These are phyloP conservation scores for Plenodomus lindquistii DNA, from an alignment of 2,329 filamentous ascomycete species.

Conservation along the genomic window DNA sequence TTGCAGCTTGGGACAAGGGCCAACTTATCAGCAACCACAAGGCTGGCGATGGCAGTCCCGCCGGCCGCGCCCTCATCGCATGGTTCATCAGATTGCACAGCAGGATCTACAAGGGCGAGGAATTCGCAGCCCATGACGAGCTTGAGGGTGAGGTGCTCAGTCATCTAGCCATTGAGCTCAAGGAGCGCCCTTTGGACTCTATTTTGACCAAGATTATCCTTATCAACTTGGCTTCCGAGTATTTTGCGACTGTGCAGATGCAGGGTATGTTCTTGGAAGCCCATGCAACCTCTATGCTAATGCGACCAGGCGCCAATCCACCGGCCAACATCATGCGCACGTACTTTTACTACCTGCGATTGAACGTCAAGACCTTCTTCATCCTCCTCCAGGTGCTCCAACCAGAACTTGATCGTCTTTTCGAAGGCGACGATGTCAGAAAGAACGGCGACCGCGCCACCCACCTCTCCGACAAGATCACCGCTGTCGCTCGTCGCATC, in stretches of 20 bases:
- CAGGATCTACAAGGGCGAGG: conserved; percentile 76
- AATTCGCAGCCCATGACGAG: conserved; percentile 75
- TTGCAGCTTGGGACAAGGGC: conserved; percentile 59
- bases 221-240: conserved; percentile 83
- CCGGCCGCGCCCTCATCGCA: conserved; percentile 67
- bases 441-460: conserved; percentile 38
- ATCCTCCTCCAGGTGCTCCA: conserved; percentile 71
- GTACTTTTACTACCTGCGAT: conserved; percentile 68
- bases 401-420: conserved; percentile 68
- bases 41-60: conserved; percentile 52
- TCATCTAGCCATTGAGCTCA: conserved; percentile 73
- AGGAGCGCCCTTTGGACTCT: conserved; percentile 66
- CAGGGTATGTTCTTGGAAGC: conserved; percentile 51
- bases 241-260: conserved; percentile 66
- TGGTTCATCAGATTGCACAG: conserved; percentile 90
- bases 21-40: conserved; percentile 52
- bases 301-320: conserved; percentile 23
- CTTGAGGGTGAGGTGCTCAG: conserved; percentile 84
- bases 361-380: conserved; percentile 79
- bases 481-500: conserved; percentile 62
- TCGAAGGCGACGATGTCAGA: conserved; percentile 51
- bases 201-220: conserved; percentile 78
- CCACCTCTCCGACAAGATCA: conserved; percentile 56
- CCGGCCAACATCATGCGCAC: conserved; percentile 44
- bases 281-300: conserved; percentile 11